phyloP scores from a whole-genome alignment of 352 stramenopile genomes.

The Globisporangium takayamanum region DNA sequence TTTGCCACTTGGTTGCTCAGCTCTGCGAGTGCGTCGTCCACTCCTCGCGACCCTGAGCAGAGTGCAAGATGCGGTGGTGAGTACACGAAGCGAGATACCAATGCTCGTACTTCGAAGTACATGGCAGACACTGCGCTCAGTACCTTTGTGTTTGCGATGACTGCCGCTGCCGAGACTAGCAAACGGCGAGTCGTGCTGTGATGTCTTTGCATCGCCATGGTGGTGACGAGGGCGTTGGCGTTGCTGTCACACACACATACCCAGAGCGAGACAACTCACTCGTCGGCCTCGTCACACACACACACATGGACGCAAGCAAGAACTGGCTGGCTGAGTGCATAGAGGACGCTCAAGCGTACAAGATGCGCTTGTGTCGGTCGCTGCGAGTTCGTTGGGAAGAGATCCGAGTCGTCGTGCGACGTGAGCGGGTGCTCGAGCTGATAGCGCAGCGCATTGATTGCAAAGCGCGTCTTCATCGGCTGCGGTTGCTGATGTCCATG shows the following conservation, averaged over 20 bases:
- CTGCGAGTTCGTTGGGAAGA: slow-evolving; percentile 41
- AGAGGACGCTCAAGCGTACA: slow-evolving; percentile 16
- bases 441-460: slow-evolving; percentile 67
- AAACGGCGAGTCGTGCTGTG: slow-evolving; percentile 18
- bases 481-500: background rate
- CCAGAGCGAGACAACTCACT: background rate
- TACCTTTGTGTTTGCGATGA: slow-evolving; percentile 20
- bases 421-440: slow-evolving; percentile 74
- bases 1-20: slow-evolving; percentile 50
- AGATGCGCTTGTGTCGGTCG: slow-evolving; percentile 41
- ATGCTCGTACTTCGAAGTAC: background rate
- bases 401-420: slow-evolving; percentile 64
- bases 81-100: background rate
- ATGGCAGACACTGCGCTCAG: background rate
- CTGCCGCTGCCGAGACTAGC: slow-evolving; percentile 11
- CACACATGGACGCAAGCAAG: background rate
- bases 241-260: slow-evolving; percentile 21
- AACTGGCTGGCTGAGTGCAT: background rate
- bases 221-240: slow-evolving; percentile 36
- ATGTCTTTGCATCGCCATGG: slow-evolving; percentile 1
- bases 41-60: slow-evolving; percentile 22
- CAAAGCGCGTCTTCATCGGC: slow-evolving; percentile 43
- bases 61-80: background rate
- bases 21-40: slow-evolving; percentile 56
- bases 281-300: background rate